Evolutionary conservation across 2,329 filamentous ascomycete species (phyloP).

Genomic region (Alternaria arbusti): DNA sequence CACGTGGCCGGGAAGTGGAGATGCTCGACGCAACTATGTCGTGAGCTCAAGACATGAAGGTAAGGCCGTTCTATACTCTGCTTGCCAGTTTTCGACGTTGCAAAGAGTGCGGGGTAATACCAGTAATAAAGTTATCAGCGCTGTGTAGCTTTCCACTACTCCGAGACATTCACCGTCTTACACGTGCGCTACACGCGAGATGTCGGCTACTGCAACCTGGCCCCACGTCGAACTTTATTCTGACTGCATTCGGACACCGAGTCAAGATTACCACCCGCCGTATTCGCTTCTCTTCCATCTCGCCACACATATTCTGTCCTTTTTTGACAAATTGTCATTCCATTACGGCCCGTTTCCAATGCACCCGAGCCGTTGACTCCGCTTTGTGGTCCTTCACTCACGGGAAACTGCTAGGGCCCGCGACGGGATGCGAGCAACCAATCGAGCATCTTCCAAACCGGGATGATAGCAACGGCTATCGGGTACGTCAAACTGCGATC

Average conservation of each 20-base stretch:
- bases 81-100: slow-evolving; percentile 8
- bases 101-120: slow-evolving; percentile 1
- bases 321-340: not conserved
- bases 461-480: not conserved
- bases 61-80: slow-evolving; percentile 6
- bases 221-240: slow-evolving; percentile 1
- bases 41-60: slow-evolving; percentile 2
- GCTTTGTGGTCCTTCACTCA: not conserved
- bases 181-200: not conserved
- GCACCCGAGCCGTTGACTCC: not conserved
- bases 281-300: not conserved
- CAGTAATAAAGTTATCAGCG: not conserved
- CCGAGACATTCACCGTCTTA: not conserved
- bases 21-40: not conserved
- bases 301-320: not conserved
- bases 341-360: not conserved
- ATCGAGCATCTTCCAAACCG: not conserved
- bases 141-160: not conserved
- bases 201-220: not conserved
- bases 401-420: not conserved
- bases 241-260: not conserved
- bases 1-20: not conserved
- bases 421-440: not conserved
- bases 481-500: not conserved
- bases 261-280: slow-evolving; percentile 2